Evolutionary conservation across 2,329 filamentous ascomycete genomes (phyloP), one percentile per base, ranked within the genome.

Genomic region (Aureobasidium namibiae): DNA sequence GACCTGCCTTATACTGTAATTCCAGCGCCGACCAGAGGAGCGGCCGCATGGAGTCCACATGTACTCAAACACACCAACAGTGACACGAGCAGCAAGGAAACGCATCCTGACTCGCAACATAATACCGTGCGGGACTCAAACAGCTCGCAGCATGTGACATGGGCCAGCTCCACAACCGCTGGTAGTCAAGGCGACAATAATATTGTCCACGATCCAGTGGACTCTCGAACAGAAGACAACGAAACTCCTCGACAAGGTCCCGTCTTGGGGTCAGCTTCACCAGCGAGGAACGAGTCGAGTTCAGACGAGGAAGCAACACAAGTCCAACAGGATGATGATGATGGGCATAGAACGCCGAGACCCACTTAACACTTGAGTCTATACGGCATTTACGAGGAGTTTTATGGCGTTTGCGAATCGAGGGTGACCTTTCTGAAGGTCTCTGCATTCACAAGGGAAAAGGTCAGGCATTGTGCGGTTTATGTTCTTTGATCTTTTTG

Each of bases 1-100:
- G 72, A 78, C 21, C 65, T 84, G 13, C 81, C 82, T 2, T 77
- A 85, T 21, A 86, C 82, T 0, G 76, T 86, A 31, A 83, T 86
- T 53, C 83, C 83, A 3, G 82, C 82, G 4, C 80, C 82, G 61
- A 78, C 78, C 24, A 74, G 79, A 39, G 75, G 74, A 39, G 68
- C 66, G 36, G 78, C 79, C 36, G 79, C 79, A 6, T 84, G 81
- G 79, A 81, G 77, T 42, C 80, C 81, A 8, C 38, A 60, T 16
- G 33, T 31, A 14, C 48, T 60, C 21, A 57, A 57, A 11, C 26
- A 42, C 13, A 48, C 24, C 2, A 38, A 57, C 6, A 57, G 54
- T 11, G 42, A 57, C 21, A 3, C n/a, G 4, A 42, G 41, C 18
- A 39, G 33, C 24, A 31, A 57, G 7, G 42, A 24, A 2, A 48